These are phyloP conservation scores for Suhomyces sp. DNA, from an alignment of 805 yeast genomes.

Conservation along the genomic window DNA sequence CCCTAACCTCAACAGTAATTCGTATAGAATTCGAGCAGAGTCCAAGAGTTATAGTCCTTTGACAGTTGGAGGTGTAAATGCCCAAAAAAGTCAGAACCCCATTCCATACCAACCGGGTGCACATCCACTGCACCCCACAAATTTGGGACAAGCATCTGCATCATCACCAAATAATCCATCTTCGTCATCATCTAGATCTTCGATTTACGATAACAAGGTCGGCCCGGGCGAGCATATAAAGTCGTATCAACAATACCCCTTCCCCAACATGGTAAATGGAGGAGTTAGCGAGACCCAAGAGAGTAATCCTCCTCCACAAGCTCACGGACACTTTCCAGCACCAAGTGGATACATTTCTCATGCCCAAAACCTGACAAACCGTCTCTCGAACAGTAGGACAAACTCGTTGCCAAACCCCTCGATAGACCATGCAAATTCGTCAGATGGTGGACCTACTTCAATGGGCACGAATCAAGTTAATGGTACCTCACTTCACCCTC, in stretches of 20 bases:
- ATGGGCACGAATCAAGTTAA: neutral
- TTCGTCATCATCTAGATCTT: conserved; percentile 7
- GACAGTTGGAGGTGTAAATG: conserved; percentile 13
- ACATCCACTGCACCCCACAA: too few species aligned
- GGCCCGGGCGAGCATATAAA: conserved; percentile 5
- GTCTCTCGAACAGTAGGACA: conserved; percentile 14
- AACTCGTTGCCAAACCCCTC: conserved; percentile 22
- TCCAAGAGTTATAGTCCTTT: conserved; percentile 18
- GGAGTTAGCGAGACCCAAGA: neutral
- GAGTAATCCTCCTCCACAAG: neutral
- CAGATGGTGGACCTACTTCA: conserved; percentile 2
- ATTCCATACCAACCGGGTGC: neutral
- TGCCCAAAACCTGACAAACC: neutral
- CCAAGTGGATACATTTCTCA: conserved; percentile 1
- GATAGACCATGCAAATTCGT: conserved; percentile 10
- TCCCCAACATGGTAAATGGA: conserved; percentile 14
- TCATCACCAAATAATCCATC: conserved; percentile 4
- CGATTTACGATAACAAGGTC: conserved; percentile 3
- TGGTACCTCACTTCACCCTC: conserved; percentile 8
- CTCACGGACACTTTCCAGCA: neutral
- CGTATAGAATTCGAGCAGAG: conserved; percentile 13
- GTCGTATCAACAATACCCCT: conserved; percentile 16
- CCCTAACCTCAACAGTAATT: too few species aligned
- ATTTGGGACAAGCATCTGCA: conserved; percentile 5
- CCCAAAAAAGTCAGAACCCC: neutral